Conservation (phyloP, 495 filamentous ascomycete species). For the Aspergillus bertholletiae region DNA sequence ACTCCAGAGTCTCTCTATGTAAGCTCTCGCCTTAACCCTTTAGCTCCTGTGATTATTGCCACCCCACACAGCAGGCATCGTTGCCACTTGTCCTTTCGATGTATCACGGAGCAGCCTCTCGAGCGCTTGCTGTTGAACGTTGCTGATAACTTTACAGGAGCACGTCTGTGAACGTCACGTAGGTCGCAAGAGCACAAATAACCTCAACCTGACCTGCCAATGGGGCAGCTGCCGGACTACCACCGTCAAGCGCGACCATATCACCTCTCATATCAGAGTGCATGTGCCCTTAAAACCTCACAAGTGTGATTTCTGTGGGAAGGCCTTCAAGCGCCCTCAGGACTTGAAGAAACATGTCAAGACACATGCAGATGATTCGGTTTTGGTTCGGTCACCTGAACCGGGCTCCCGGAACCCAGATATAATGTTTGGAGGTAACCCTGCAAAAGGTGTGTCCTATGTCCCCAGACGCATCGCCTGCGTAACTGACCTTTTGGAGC, state of each 20-base stretch:
- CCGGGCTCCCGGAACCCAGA: conserved; percentile 51
- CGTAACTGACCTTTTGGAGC: neutral
- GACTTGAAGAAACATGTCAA: conserved; percentile 99
- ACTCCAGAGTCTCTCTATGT: conserved; percentile 88
- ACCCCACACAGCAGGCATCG: neutral
- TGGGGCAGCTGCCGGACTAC: conserved; percentile 96
- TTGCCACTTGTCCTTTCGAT: conserved; percentile 7
- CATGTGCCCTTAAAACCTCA: conserved; percentile 98
- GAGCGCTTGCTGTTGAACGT: too few relatives aligned
- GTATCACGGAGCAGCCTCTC: neutral
- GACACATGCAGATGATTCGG: conserved; percentile 98
- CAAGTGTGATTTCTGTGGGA: conserved; percentile 97
- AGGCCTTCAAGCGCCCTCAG: conserved; percentile 98
- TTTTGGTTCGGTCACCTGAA: conserved; percentile 73
- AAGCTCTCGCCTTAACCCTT: too few relatives aligned
- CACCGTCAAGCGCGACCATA: conserved; percentile 98
- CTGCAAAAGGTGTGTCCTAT: conserved; percentile 31
- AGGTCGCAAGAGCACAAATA: conserved; percentile 98
- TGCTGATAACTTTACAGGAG: conserved; percentile 55
- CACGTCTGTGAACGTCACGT: conserved; percentile 99
- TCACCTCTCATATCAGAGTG: conserved; percentile 98
- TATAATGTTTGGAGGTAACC: conserved; percentile 49
- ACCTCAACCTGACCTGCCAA: conserved; percentile 93
- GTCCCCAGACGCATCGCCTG: neutral
- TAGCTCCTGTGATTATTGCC: too few relatives aligned